Percentiles rank a stretch among this genome's conserved stretches.
phyloP scores from a whole-genome alignment of 1,284 basidiomycete genomes.

The Rhizopogon parksii region DNA sequence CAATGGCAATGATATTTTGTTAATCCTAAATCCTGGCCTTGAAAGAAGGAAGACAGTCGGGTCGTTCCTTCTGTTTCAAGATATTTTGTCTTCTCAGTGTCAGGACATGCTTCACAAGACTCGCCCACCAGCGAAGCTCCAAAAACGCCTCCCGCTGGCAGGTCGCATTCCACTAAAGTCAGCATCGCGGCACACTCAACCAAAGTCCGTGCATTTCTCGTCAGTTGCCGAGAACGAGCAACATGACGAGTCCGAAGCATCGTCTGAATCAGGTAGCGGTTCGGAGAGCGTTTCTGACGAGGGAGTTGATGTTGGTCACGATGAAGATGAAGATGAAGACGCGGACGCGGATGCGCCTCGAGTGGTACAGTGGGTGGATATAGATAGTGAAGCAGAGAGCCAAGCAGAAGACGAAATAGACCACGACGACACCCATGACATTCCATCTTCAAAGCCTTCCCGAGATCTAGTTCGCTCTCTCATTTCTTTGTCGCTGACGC shows the following conservation, averaged over 20 bases:
- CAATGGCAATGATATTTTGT: too few relatives aligned
- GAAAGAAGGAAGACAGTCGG: too few relatives aligned
- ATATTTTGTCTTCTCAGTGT: too few relatives aligned
- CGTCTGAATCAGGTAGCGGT: not conserved
- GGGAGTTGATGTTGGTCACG: not conserved
- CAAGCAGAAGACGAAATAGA: slow-evolving; percentile 21
- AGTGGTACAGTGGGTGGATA: slow-evolving; percentile 49
- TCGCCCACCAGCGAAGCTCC: not conserved
- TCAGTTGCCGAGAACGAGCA: slow-evolving; percentile 8
- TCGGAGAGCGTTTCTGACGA: not conserved
- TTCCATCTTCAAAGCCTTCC: slow-evolving; percentile 21
- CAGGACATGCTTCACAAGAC: slow-evolving; percentile 12
- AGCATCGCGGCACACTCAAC: slow-evolving; percentile 10
- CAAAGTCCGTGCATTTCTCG: slow-evolving; percentile 17
- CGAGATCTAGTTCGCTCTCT: slow-evolving; percentile 20
- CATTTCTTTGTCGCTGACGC: slow-evolving; percentile 1
- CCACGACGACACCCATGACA: slow-evolving; percentile 9
- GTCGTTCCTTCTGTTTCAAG: too few relatives aligned
- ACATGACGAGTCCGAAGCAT: not conserved
- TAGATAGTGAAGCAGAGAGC: slow-evolving; percentile 18
- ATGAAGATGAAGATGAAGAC: slow-evolving; percentile 17
- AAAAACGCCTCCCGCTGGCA: not conserved
- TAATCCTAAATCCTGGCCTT: too few relatives aligned
- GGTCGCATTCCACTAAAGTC: slow-evolving; percentile 4
- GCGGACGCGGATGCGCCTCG: slow-evolving; percentile 42